phyloP scores from a whole-genome alignment of 2,329 filamentous ascomycete genomes.

The Niveomyces coronatus region DNA sequence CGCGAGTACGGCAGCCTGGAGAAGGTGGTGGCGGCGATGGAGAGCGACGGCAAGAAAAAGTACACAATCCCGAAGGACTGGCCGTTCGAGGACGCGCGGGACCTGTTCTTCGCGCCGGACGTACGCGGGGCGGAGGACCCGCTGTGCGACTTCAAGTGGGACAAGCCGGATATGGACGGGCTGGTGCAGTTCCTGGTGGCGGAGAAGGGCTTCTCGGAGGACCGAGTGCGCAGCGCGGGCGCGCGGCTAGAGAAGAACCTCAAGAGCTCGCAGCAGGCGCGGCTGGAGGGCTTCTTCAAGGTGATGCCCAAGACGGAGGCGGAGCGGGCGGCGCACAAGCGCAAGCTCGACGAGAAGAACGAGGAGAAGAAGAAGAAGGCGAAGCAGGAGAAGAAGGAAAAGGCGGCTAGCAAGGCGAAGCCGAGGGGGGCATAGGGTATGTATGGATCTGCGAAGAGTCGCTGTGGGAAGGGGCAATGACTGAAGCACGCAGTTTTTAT shows the following conservation, averaged over 20 bases:
- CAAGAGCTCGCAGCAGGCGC: slow-evolving; percentile 81
- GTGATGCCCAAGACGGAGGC: slow-evolving; percentile 77
- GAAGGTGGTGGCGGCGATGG: slow-evolving; percentile 70
- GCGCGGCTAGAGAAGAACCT: slow-evolving; percentile 78
- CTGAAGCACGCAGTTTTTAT: no score
- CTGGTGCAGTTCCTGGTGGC: slow-evolving; percentile 81
- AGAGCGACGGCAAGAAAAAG: slow-evolving; percentile 67
- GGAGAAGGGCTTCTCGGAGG: slow-evolving; percentile 96
- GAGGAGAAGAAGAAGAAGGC: slow-evolving; percentile 91
- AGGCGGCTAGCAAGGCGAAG: slow-evolving; percentile 82
- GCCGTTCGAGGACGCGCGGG: slow-evolving; percentile 85
- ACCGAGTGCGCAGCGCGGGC: slow-evolving; percentile 73
- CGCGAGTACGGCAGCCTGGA: slow-evolving; percentile 85
- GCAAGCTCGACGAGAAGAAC: slow-evolving; percentile 86
- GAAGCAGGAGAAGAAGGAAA: slow-evolving; percentile 91
- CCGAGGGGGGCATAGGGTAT: slow-evolving; percentile 50
- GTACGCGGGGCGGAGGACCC: slow-evolving; percentile 74
- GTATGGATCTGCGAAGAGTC: not conserved
- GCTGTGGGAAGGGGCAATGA: not conserved
- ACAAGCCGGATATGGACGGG: slow-evolving; percentile 81
- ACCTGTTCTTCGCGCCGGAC: slow-evolving; percentile 85
- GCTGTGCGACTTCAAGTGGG: slow-evolving; percentile 96
- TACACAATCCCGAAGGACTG: slow-evolving; percentile 89
- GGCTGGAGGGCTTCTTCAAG: slow-evolving; percentile 96
- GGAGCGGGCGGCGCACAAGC: slow-evolving; percentile 76